Evolutionary conservation across 768 basidiomycete species (phyloP), one percentile per base, ranked within the genome.

Genomic region (Boletus reticuloceps): DNA sequence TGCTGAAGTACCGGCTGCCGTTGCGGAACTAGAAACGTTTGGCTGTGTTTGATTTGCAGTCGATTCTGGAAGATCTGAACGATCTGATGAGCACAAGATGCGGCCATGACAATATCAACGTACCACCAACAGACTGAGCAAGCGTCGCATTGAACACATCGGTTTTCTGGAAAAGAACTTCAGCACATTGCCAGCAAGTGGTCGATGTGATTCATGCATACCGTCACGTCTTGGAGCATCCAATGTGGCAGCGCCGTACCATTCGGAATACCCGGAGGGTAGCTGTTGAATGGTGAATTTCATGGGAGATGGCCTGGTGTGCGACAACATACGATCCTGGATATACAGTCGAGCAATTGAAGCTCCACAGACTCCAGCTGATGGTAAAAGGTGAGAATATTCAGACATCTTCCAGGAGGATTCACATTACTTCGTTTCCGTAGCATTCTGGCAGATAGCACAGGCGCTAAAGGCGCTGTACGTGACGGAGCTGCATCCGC

Each of bases 391-490:
- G 27, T 60, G 20, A 47, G 56, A 34, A 42, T 5, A 29, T 29
- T 37, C 4, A 17, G 53, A 29, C 6, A 8, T 36, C 17, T 5
- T 46, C 41, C 3, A 38, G 6, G 16, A 25, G 9, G 31, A 25
- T 14, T 32, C 27, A 37, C 58, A 69, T 47, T 58, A 77, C 78
- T 56, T 60, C 17, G 76, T 56, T 56, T 69, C 74, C 3, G 66
- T 69, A 20, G 69, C 66, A 27, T 74, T 74, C 64, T 86, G 84
- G 63, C 84, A 86, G 34, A 74, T 62, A n/a, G 75, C 80, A 65
- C 84, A 86, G 14, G 84, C 83, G 54, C 77, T 79, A 57, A 84
- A 71, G 25, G 82, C 56, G 14, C 76, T 79, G 60, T 85, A 86
- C 2, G 76, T 75, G 25, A 83, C 78, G 6, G 81, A 77, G 62